These are phyloP conservation scores for Castanopsis chinensis DNA, from an alignment of 306 rosid genomes.

Conservation along the genomic window DNA sequence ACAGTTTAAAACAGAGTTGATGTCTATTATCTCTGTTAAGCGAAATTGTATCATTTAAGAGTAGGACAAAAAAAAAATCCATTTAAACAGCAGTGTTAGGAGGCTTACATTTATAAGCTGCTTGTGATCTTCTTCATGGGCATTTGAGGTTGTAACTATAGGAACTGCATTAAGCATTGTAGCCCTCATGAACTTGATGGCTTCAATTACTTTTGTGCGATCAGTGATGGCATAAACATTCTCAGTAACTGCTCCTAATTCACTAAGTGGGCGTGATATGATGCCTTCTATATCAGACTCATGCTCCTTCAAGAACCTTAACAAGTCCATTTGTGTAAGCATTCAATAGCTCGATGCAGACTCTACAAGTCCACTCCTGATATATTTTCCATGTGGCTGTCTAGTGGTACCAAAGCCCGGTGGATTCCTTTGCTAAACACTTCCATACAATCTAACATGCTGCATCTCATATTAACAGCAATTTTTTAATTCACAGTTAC, in stretches of 20 bases:
- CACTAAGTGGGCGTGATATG: conserved; percentile 33
- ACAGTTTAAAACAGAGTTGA: too few relatives aligned
- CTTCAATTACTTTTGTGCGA: conserved; percentile 56
- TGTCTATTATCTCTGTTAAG: too few relatives aligned
- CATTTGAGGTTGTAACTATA: conserved; percentile 46
- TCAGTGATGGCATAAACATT: conserved; percentile 67
- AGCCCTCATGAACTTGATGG: conserved; percentile 63
- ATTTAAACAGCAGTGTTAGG: not conserved
- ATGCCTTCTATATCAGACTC: conserved; percentile 22
- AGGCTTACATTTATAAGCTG: conserved; percentile 58
- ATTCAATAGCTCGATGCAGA: conserved; percentile 66
- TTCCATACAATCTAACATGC: conserved; percentile 86
- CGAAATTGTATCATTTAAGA: too few relatives aligned
- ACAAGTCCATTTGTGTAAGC: conserved; percentile 82
- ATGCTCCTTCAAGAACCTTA: conserved; percentile 54
- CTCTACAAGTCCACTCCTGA: conserved; percentile 68
- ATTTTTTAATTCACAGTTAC: not conserved
- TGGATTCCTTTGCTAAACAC: conserved; percentile 94
- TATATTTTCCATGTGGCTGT: conserved; percentile 43
- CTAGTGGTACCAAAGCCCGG: conserved; percentile 69
- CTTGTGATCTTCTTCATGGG: conserved; percentile 44
- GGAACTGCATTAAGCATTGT: conserved; percentile 77
- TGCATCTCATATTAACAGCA: conserved; percentile 10
- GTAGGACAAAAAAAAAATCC: not conserved
- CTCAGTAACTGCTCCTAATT: conserved; percentile 52